A percentile compares a stretch with the other conserved stretches of the same genome.
phyloP scores from a whole-genome alignment of 106 monocot genomes.

The Acorus calamus region DNA sequence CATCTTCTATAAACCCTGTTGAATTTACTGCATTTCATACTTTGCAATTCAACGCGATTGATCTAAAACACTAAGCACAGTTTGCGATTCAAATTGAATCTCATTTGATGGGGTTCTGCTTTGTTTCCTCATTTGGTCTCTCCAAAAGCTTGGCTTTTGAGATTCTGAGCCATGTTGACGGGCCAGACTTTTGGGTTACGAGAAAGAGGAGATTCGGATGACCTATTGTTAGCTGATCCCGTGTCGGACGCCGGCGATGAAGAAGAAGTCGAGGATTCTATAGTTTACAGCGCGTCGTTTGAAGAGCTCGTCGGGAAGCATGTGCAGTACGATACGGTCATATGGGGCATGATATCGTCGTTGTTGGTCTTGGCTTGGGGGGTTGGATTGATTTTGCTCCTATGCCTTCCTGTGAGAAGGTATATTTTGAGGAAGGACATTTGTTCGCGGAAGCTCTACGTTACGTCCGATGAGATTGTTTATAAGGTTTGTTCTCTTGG shows the following conservation, averaged over 20 bases:
- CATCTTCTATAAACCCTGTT: too few species aligned
- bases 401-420: slow-evolving; percentile 69
- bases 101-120: too few species aligned
- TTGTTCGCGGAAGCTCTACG: slow-evolving; percentile 46
- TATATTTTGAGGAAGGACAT: slow-evolving; percentile 59
- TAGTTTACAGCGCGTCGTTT: slow-evolving; percentile 44
- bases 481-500: slow-evolving; percentile 37
- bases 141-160: too few species aligned
- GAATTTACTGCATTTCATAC: too few species aligned
- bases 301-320: slow-evolving; percentile 42
- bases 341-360: slow-evolving; percentile 69
- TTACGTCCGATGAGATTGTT: slow-evolving; percentile 51
- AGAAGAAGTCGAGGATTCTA: slow-evolving; percentile 20
- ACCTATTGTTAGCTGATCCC: slow-evolving; percentile 29
- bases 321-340: slow-evolving; percentile 61
- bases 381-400: slow-evolving; percentile 57
- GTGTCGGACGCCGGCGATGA: slow-evolving; percentile 31
- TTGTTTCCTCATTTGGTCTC: too few species aligned
- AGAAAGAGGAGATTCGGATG: slow-evolving; percentile 27
- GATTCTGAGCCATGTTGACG: slow-evolving; percentile 32
- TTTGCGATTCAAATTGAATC: too few species aligned
- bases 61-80: too few species aligned
- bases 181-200: slow-evolving; percentile 29
- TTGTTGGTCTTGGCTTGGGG: slow-evolving; percentile 79
- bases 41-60: too few species aligned